phyloP scores from a whole-genome alignment of 176 grass and related monocot genomes.

The Leersia perrieri region DNA sequence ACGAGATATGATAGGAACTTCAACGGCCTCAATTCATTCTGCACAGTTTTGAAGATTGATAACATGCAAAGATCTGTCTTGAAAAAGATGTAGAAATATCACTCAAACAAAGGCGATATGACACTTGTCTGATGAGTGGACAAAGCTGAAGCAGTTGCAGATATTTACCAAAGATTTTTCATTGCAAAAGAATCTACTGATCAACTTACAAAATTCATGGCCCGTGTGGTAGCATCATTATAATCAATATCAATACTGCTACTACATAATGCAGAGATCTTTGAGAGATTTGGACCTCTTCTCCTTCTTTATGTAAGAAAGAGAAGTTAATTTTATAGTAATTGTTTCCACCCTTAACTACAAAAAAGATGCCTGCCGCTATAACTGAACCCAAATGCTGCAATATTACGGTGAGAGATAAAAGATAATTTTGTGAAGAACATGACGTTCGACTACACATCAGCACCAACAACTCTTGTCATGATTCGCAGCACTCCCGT shows the following conservation, averaged over 20 bases:
- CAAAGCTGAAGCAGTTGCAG: not conserved
- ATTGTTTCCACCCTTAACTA: too few relatives aligned
- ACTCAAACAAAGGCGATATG: not conserved
- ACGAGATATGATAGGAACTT: conserved; percentile 16
- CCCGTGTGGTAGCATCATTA: not conserved
- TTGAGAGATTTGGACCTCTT: not conserved
- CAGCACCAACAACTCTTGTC: too few relatives aligned
- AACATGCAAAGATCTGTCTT: not conserved
- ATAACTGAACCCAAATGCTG: too few relatives aligned
- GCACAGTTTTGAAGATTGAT: not conserved
- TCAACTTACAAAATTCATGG: not conserved
- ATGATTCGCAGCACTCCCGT: too few relatives aligned
- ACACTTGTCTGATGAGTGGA: not conserved
- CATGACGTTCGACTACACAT: too few relatives aligned
- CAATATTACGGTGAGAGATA: too few relatives aligned
- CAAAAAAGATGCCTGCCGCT: too few relatives aligned
- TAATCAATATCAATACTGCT: not conserved
- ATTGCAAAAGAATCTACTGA: not conserved
- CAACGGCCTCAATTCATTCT: not conserved
- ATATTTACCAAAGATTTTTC: conserved; percentile 12
- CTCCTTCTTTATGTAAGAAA: too few relatives aligned
- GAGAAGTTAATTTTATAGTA: too few relatives aligned
- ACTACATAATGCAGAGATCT: not conserved
- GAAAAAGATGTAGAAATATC: not conserved
- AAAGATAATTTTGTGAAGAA: too few relatives aligned